Evolutionary conservation across 768 basidiomycete genomes (phyloP).

Genomic region (Termitomyces eurrhizus): DNA sequence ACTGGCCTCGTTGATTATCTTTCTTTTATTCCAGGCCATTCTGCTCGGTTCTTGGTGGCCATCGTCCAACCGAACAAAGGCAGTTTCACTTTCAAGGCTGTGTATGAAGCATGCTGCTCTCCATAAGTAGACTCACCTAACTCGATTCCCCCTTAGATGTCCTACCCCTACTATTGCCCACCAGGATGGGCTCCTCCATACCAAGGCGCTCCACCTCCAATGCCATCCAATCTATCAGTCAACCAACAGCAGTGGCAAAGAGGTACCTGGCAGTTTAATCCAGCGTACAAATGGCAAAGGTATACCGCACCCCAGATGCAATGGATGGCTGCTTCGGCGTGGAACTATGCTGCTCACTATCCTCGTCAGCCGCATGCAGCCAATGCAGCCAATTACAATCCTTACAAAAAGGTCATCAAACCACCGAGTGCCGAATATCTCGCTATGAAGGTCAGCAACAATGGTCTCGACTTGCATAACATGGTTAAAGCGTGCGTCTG

Average conservation of each 20-base stretch:
- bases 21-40: background rate
- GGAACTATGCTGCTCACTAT: conserved; percentile 23
- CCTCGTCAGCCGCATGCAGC: conserved; percentile 9
- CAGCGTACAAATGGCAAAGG: conserved; percentile 30
- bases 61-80: background rate
- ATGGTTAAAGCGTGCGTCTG: conserved; percentile 61
- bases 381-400: conserved; percentile 35
- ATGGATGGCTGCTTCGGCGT: conserved; percentile 41
- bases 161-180: conserved; percentile 9
- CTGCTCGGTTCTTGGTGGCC: background rate
- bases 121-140: background rate
- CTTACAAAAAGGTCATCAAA: conserved; percentile 61
- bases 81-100: conserved; percentile 2
- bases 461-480: conserved; percentile 60
- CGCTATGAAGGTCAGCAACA: conserved; percentile 50
- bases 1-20: background rate
- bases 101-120: conserved; percentile 3
- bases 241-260: conserved; percentile 48
- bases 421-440: conserved; percentile 66
- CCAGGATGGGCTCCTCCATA: conserved; percentile 31
- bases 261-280: conserved; percentile 51
- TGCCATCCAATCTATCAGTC: conserved; percentile 41
- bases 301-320: conserved; percentile 20
- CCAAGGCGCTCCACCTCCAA: conserved; percentile 55
- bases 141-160: background rate